phyloP scores from a whole-genome alignment of 2,329 filamentous ascomycete genomes.

The Arthrobotrys pseudoclavata region DNA sequence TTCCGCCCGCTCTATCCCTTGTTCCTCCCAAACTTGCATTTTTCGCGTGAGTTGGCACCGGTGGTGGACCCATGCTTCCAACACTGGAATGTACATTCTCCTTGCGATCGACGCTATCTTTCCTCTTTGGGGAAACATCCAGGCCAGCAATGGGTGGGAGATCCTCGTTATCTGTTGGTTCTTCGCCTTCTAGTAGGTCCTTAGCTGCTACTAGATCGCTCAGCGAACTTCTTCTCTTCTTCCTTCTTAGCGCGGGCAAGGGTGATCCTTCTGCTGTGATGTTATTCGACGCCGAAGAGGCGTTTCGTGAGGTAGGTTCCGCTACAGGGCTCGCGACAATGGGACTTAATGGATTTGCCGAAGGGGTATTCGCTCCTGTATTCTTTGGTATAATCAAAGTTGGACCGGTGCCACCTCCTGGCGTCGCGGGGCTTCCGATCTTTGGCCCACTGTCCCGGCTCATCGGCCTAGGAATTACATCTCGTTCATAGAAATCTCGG shows the following conservation, averaged over 20 bases:
- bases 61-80: conserved; percentile 48
- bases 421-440: conserved; percentile 30
- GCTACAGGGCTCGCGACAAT: conserved; percentile 48
- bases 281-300: conserved; percentile 18
- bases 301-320: conserved; percentile 5
- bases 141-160: conserved; percentile 10
- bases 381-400: conserved; percentile 44
- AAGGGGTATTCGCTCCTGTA: neutral
- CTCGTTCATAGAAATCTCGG: conserved; percentile 44
- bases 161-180: conserved; percentile 9
- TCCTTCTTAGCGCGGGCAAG: conserved; percentile 69
- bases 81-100: conserved; percentile 35
- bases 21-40: conserved; percentile 31
- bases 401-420: conserved; percentile 12
- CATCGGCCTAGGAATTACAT: conserved; percentile 38
- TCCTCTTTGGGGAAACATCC: conserved; percentile 37
- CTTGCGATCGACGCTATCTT: conserved; percentile 42
- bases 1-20: conserved; percentile 14
- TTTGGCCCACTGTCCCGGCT: conserved; percentile 23
- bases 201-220: conserved; percentile 76
- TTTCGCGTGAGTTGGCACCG: conserved; percentile 47
- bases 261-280: conserved; percentile 41
- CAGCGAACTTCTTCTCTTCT: conserved; percentile 90
- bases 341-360: conserved; percentile 46
- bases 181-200: conserved; percentile 69